Evolutionary conservation across 345 rosid genomes (phyloP).

Genomic region (Turritis glabra): DNA sequence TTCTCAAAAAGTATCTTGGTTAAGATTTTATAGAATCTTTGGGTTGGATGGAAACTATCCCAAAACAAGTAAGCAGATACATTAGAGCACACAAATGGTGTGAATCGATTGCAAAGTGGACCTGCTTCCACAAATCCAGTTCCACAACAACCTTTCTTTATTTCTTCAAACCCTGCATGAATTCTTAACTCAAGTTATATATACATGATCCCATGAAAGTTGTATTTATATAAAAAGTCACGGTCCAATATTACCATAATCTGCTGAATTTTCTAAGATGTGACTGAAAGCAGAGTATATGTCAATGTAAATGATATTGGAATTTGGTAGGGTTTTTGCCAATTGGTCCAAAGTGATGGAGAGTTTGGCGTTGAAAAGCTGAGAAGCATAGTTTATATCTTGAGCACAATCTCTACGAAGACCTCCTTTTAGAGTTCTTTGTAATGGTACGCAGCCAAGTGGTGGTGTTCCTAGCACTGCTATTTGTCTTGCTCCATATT

Average conservation of each 20-base stretch:
- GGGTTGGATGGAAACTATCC: slow-evolving; percentile 45
- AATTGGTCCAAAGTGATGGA: slow-evolving; percentile 37
- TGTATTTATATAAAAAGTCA: background rate
- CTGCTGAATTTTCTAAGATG: slow-evolving; percentile 45
- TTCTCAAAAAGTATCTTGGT: slow-evolving; percentile 3
- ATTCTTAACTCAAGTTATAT: background rate
- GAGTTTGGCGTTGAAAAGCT: slow-evolving; percentile 58
- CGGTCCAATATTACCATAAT: slow-evolving; percentile 47
- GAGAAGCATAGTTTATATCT: slow-evolving; percentile 48
- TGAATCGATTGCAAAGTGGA: slow-evolving; percentile 14
- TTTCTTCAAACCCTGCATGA: slow-evolving; percentile 32
- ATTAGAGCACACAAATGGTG: slow-evolving; percentile 22
- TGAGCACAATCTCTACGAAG: slow-evolving; percentile 42
- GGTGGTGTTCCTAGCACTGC: slow-evolving; percentile 55
- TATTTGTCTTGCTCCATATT: slow-evolving; percentile 60
- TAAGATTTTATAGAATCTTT: slow-evolving; percentile 38
- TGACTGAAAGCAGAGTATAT: slow-evolving; percentile 44
- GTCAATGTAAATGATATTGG: slow-evolving; percentile 47
- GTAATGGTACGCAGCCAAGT: slow-evolving; percentile 67
- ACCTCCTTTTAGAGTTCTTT: slow-evolving; percentile 61
- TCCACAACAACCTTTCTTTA: slow-evolving; percentile 39
- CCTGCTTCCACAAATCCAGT: slow-evolving; percentile 35
- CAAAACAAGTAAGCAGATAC: slow-evolving; percentile 37
- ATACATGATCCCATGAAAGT: background rate
- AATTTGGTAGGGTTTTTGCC: slow-evolving; percentile 32